Evolutionary conservation across 2,329 filamentous ascomycete genomes (phyloP), one percentile per base, ranked within the genome.

Genomic region (Talaromyces amestolkiae): DNA sequence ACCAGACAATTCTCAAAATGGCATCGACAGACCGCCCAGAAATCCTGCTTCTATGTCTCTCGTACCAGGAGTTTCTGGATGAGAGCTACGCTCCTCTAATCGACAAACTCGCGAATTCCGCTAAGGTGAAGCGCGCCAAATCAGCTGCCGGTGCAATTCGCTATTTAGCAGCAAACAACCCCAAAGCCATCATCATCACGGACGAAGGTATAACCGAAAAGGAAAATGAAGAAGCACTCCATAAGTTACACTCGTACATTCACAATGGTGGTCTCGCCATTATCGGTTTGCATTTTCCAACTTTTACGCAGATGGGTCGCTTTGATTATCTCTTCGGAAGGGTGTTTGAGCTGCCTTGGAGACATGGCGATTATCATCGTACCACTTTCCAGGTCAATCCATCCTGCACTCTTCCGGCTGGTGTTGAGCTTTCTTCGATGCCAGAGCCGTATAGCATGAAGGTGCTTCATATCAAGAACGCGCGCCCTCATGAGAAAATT

Each of bases 381-480:
- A 41, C 13, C 15, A 59, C 56, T 2, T 59, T 59, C 5, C 6
- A 43, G 35, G 15, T 19, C 19, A 59, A 59, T 59, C 37, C 56
- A 10, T 43, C 37, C 7, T 58, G 54, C 19, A 11, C 24, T 31
- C 37, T 43, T 1, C 56, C 56, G 19, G 24, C 33, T 10, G 27
- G 17, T 15, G 51, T 53, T 53, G 15, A 19, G 11, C 15, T 22
- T 7, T 56, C 54, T 43, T 67, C 63, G 17, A 60, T 75, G 7
- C 71, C 73, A 22, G 47, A n/a, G 6, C 47, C 65, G 13, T 73
- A 71, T 54, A 72, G 65, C 61, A 73, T 75, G 72, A 75, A 76
- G 67, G 72, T 58, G 3, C 65, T 75, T 9, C 72, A 76, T 67
- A 64, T 77, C 35, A 67, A 69, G 53, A 60, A 70, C 51, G 70